A percentile compares a stretch with the other conserved stretches of the same genome.
These are phyloP conservation scores for Lomentospora prolificans DNA, from an alignment of 2,329 filamentous ascomycete species.

Conservation along the genomic window DNA sequence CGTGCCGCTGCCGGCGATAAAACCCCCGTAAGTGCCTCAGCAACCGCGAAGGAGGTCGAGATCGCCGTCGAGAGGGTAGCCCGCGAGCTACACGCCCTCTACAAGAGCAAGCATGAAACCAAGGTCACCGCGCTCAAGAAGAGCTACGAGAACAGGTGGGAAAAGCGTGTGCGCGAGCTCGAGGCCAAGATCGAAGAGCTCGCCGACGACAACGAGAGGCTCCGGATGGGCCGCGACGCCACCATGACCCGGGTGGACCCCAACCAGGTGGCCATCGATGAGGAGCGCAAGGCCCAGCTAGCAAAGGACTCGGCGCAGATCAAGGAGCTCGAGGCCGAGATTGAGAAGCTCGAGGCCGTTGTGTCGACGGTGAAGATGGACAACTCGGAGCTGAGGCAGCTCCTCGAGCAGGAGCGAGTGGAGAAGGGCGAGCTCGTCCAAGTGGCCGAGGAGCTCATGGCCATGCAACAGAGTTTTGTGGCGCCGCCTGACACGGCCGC, in stretches of 20 bases:
- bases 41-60: slow-evolving; percentile 58
- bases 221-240: slow-evolving; percentile 55
- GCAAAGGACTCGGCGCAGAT: slow-evolving; percentile 58
- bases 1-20: slow-evolving; percentile 14
- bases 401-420: slow-evolving; percentile 65
- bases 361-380: slow-evolving; percentile 60
- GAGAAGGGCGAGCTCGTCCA: slow-evolving; percentile 78
- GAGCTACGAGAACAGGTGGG: slow-evolving; percentile 77
- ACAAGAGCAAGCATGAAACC: slow-evolving; percentile 95
- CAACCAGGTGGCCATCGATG: slow-evolving; percentile 32
- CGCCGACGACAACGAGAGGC: slow-evolving; percentile 62
- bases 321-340: slow-evolving; percentile 60
- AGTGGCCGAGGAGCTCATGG: slow-evolving; percentile 76
- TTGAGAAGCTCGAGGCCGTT: slow-evolving; percentile 66
- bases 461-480: slow-evolving; percentile 44
- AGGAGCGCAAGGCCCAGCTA: slow-evolving; percentile 47
- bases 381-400: slow-evolving; percentile 52
- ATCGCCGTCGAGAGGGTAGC: slow-evolving; percentile 82
- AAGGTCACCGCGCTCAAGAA: slow-evolving; percentile 87
- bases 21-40: slow-evolving; percentile 16
- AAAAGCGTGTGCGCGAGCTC: slow-evolving; percentile 75
- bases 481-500: slow-evolving; percentile 11
- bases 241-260: slow-evolving; percentile 52
- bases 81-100: slow-evolving; percentile 83
- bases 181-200: slow-evolving; percentile 62